A percentile compares a stretch with the other conserved stretches of the same genome.
phyloP scores from a whole-genome alignment of 768 basidiomycete species.

The Flagelloscypha sp. region DNA sequence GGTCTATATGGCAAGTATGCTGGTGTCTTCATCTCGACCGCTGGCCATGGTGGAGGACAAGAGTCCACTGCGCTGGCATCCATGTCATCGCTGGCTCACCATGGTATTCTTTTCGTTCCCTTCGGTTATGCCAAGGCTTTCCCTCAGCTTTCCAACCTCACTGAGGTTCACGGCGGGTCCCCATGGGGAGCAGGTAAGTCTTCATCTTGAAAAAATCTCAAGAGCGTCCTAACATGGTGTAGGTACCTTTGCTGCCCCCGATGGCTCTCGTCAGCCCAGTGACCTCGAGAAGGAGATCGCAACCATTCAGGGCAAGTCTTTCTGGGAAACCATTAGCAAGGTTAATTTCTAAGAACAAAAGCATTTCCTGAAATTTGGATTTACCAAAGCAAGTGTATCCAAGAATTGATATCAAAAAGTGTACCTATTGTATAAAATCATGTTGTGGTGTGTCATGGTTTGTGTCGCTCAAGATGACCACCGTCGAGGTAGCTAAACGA shows the following conservation, averaged over 20 bases:
- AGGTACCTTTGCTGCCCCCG: constrained; percentile 44
- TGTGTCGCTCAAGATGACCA: too few relatives aligned
- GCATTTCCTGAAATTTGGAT: too few relatives aligned
- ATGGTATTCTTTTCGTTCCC: constrained; percentile 67
- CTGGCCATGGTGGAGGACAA: constrained; percentile 75
- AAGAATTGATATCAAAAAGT: too few relatives aligned
- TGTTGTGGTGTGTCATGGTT: too few relatives aligned
- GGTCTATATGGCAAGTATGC: constrained; percentile 68
- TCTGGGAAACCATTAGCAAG: constrained; percentile 39
- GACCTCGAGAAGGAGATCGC: constrained; percentile 46
- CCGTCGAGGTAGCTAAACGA: too few relatives aligned
- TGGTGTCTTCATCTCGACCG: constrained; percentile 66
- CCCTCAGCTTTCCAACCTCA: constrained; percentile 30
- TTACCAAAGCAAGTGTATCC: too few relatives aligned
- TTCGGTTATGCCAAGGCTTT: constrained; percentile 56
- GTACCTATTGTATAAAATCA: too few relatives aligned
- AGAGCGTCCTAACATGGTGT: constrained; percentile 48
- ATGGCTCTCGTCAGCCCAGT: constrained; percentile 41
- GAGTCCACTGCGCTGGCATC: constrained; percentile 45
- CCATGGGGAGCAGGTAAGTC: too few relatives aligned
- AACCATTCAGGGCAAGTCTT: constrained; percentile 41
- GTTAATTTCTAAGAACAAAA: constrained; percentile 24
- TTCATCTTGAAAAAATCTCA: background rate
- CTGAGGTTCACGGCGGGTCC: constrained; percentile 52
- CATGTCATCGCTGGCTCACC: constrained; percentile 58